Base-by-base conservation (phyloP, 2,329 filamentous ascomycete genomes). In the Acarospora socialis region DNA sequence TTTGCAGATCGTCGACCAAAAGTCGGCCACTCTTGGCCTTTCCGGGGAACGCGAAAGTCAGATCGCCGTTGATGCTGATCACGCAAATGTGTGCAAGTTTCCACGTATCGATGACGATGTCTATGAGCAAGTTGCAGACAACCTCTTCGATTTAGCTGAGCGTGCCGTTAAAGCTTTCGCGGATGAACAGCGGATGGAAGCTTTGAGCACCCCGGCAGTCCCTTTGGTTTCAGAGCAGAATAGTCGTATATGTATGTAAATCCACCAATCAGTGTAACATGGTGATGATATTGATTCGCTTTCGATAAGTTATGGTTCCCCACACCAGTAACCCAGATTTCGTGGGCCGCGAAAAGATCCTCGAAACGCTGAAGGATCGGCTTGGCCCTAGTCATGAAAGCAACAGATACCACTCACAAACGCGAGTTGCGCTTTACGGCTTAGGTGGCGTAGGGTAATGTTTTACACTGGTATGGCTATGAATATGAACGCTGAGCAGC, bases 361-460 rank as follows among this genome's bases (percentile, higher is more conserved):
- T 35, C 16, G 18, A 35, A 16, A 15, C 13, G 7, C 14, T 35
- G 18, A 28, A 27, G 9, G 15, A 35, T 10, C 2, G 17, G 9
- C 28, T 35, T 22, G 12, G 12, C 8, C 27, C 17, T 8, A 5
- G 13, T 4, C 33, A 17, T 14, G 21, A 19, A 7, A 10, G 13
- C 19, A 21, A 28, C 28, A 5, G 30, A 27, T 21, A 37, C 34
- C 8, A 13, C 14, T 30, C 19, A 12, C 34, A 43, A 16, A 14
- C 23, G 7, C 33, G 36, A 20, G 27, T 31, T 2, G 33, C 40
- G 9, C 36, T 50, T 12, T 42, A 35, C 24, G 48, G 48, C 7
- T 37, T 50, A 2, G 46, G 47, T 3, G 47, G 48, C 6, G 39
- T 46, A 10, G 47, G 47, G 43, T 48, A 40, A 23, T 23, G 21